phyloP scores from a whole-genome alignment of 1,284 basidiomycete species.

The Phellopilus nigrolimitatus region DNA sequence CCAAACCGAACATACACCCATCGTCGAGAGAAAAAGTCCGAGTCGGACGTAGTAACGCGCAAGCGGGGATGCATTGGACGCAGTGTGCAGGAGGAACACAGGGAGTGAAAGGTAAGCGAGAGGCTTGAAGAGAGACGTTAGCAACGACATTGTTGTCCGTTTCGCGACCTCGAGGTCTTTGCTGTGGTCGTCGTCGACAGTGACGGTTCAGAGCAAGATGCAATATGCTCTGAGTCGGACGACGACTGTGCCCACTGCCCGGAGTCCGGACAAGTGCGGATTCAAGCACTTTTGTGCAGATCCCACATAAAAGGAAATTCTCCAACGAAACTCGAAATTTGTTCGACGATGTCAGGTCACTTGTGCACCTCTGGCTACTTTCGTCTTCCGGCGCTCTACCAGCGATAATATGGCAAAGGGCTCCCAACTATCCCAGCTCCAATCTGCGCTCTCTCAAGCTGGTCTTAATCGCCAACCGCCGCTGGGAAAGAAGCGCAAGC shows the following conservation, averaged over 20 bases:
- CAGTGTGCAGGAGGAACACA: constrained; percentile 52
- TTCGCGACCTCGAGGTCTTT: background rate
- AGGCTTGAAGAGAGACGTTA: constrained; percentile 56
- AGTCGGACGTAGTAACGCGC: constrained; percentile 73
- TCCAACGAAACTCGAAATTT: background rate
- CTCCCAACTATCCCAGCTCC: constrained; percentile 85
- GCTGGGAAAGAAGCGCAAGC: constrained; percentile 68
- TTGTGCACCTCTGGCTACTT: background rate
- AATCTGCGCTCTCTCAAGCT: constrained; percentile 72
- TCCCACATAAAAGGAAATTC: constrained; percentile 12
- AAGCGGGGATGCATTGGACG: constrained; percentile 49
- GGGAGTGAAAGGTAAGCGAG: constrained; percentile 72
- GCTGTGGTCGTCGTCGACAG: background rate
- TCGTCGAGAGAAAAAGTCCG: constrained; percentile 67
- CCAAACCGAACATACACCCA: constrained; percentile 73
- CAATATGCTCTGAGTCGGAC: background rate
- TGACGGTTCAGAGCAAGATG: background rate
- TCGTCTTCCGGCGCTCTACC: background rate
- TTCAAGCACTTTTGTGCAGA: background rate
- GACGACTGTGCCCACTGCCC: background rate
- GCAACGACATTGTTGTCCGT: constrained; percentile 51
- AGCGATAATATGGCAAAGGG: constrained; percentile 51
- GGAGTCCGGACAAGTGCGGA: background rate
- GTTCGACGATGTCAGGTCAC: background rate
- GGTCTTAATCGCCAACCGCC: constrained; percentile 62